Base-by-base conservation (phyloP, 2,329 filamentous ascomycete species). In the Chlorencoelia australis region DNA sequence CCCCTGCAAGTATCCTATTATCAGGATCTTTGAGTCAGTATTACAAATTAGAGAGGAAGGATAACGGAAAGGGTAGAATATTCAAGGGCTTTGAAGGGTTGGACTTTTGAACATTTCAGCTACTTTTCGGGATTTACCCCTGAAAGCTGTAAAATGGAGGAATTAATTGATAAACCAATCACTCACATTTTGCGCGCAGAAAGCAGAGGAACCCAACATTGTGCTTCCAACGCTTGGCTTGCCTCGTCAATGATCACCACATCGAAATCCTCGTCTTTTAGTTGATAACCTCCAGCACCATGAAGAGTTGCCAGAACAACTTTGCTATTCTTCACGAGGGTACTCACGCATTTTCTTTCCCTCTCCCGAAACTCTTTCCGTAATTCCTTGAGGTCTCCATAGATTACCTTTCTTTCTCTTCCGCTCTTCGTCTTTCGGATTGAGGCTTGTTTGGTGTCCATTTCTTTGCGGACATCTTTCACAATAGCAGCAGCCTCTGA, bases 201-300 rank as follows among this genome's bases (percentile, higher is more conserved):
- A 13, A 95, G 62, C 30, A 98, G 62, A 8, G 91, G 79, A 34
- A 96, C 88, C 91, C 91, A 98, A 62, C 88, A 95, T 59, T 96
- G 89, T 1, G 91, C 88, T 61, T 98, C 91, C 7, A 96, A 68
- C 2, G 91, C 91, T 58, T 98, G 91, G 56, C 84, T 93, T 4
- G 88, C 91, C 63, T 98, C 91, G 53, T 98, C 91, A 39, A 98
- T 86, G 42, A 98, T 79, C 18, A 98, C 84, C 4, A 94, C 82
- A 58, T 98, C 91, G 46, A 98, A 98, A 35, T 74, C 65, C 53
- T 93, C 77, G 43, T 79, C 73, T 42, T 76, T 79, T 20, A 94
- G 65, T 60, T 95, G 86, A 49, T 77, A 81, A 0, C 88, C 83
- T 7, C 91, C 91, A 1, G 89, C 82, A 3, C 91, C 91, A 58